phyloP scores from a whole-genome alignment of 805 yeast genomes.

The Lipomyces anomalus region DNA sequence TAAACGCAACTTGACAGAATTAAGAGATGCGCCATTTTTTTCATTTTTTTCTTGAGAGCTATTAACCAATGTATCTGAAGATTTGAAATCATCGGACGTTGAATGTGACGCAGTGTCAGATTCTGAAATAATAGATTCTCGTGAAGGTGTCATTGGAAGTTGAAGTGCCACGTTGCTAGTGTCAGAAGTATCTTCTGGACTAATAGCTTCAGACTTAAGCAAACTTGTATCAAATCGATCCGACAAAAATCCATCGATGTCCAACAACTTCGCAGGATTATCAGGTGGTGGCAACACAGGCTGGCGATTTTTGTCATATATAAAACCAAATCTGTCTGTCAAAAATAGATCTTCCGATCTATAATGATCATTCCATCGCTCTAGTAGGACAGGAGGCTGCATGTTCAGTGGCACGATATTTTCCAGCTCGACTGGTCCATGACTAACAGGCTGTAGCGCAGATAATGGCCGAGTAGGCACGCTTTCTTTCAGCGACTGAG shows the following conservation, averaged over 20 bases:
- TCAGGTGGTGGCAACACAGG: slow-evolving; percentile 20
- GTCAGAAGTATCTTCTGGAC: not conserved
- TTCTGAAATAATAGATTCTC: not conserved
- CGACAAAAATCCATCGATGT: slow-evolving; percentile 10
- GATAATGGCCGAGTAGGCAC: not conserved
- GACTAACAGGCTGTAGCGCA: not conserved
- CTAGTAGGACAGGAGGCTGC: slow-evolving; percentile 34
- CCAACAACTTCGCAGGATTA: slow-evolving; percentile 12
- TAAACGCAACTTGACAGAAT: slow-evolving; percentile 31
- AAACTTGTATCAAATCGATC: not conserved
- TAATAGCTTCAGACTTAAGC: not conserved
- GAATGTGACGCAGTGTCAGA: not conserved
- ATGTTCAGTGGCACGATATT: slow-evolving; percentile 30
- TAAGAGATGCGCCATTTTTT: not conserved
- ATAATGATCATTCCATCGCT: slow-evolving; percentile 26
- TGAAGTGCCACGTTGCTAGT: not conserved
- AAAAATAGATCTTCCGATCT: slow-evolving; percentile 26
- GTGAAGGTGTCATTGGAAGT: too few species aligned
- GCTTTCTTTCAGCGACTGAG: not conserved
- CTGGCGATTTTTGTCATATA: slow-evolving; percentile 32
- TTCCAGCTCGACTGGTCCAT: slow-evolving; percentile 44
- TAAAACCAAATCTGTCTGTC: slow-evolving; percentile 48
- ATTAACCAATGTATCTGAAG: not conserved
- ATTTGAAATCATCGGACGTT: not conserved
- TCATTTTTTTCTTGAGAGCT: not conserved